These are phyloP conservation scores for Epichloe bromicola DNA, from an alignment of 2,329 filamentous ascomycete genomes.

Conservation along the genomic window DNA sequence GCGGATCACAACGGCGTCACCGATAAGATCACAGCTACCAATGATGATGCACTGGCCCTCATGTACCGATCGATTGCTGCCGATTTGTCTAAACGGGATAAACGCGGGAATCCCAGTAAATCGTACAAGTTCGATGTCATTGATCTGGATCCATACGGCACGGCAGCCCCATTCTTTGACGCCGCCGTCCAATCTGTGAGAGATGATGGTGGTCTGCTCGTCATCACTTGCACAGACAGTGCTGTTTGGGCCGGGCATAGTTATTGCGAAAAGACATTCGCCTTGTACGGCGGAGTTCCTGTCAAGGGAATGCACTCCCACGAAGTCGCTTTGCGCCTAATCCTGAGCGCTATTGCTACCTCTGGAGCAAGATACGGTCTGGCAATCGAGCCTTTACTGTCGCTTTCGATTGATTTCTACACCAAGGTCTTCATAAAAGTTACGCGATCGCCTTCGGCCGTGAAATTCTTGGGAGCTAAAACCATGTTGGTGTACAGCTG, in stretches of 20 bases:
- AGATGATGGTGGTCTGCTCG: constrained; percentile 77
- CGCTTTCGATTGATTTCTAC: constrained; percentile 93
- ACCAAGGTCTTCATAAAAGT: constrained; percentile 78
- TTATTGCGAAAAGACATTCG: constrained; percentile 87
- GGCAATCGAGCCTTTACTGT: constrained; percentile 79
- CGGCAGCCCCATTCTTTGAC: constrained; percentile 84
- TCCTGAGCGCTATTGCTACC: constrained; percentile 69
- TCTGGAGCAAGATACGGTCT: constrained; percentile 77
- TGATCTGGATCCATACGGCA: constrained; percentile 92
- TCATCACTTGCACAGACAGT: constrained; percentile 92
- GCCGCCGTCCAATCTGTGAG: constrained; percentile 74
- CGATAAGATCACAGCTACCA: constrained; percentile 57
- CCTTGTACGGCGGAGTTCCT: constrained; percentile 84
- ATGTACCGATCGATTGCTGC: constrained; percentile 67
- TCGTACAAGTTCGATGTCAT: constrained; percentile 72
- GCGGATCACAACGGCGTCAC: constrained; percentile 68
- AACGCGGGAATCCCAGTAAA: constrained; percentile 24
- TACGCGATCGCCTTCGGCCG: constrained; percentile 63
- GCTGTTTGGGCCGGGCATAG: constrained; percentile 89
- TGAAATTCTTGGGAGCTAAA: constrained; percentile 83
- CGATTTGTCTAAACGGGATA: constrained; percentile 30
- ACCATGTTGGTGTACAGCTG: constrained; percentile 91
- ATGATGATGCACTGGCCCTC: constrained; percentile 74
- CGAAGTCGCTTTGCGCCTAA: constrained; percentile 76
- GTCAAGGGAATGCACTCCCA: constrained; percentile 77